Evolutionary conservation across 306 rosid species (phyloP).

Genomic region (Acacia crassicarpa): DNA sequence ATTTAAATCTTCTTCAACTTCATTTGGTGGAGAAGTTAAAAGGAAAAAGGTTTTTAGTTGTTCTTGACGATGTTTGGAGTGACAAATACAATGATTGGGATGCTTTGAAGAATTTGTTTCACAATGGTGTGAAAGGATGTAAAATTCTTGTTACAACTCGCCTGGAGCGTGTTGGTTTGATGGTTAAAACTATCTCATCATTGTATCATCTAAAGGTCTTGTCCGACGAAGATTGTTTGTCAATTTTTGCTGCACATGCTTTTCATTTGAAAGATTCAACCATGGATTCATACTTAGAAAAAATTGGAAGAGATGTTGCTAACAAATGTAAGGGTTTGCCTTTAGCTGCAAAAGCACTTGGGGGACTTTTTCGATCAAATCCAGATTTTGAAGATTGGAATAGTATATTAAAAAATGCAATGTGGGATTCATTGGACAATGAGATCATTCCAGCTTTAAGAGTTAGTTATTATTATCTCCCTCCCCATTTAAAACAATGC

Average conservation of each 20-base stretch:
- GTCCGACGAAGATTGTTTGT: neutral
- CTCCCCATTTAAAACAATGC: neutral
- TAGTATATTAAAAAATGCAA: neutral
- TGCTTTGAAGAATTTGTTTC: neutral
- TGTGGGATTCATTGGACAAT: neutral
- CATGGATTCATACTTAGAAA: neutral
- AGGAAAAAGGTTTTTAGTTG: constrained; percentile 2
- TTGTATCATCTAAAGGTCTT: too few relatives aligned
- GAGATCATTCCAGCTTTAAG: neutral
- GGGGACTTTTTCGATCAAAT: constrained; percentile 21
- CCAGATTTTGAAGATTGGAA: neutral
- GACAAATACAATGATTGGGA: neutral
- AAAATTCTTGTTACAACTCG: constrained; percentile 35
- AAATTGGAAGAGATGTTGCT: neutral
- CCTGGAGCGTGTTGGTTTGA: neutral
- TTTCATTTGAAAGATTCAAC: neutral
- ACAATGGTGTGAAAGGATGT: neutral
- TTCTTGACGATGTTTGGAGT: constrained; percentile 37
- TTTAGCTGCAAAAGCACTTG: constrained; percentile 15
- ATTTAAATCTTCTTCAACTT: too few relatives aligned
- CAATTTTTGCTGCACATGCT: constrained; percentile 22
- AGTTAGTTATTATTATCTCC: constrained; percentile 12
- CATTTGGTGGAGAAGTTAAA: neutral
- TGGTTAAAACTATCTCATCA: too few relatives aligned
- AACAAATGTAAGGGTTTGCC: neutral